A percentile compares a stretch with the other conserved stretches of the same genome.
Evolutionary conservation across 192 early-diverging fungal genomes (phyloP).

Genomic region (Entomortierella parvispora): DNA sequence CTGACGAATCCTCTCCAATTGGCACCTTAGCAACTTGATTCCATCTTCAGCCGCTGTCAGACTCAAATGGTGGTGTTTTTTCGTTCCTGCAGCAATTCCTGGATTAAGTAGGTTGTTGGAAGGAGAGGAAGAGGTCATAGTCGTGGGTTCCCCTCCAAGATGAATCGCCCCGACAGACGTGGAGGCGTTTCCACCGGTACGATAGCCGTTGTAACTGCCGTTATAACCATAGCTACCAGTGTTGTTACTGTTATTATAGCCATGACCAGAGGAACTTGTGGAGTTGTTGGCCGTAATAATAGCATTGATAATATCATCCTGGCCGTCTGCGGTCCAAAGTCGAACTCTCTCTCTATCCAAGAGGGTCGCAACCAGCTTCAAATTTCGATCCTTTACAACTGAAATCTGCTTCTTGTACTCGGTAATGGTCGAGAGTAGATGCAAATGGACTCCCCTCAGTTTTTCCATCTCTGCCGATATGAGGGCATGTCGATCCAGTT

Average conservation of each 20-base stretch:
- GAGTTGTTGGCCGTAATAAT: constrained; percentile 19
- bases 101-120: constrained; percentile 4
- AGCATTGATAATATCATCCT: constrained; percentile 47
- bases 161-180: constrained; percentile 17
- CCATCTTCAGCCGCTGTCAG: constrained; percentile 45
- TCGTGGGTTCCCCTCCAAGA: constrained; percentile 4
- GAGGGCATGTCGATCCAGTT: constrained; percentile 55
- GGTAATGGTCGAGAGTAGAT: constrained; percentile 53
- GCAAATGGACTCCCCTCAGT: constrained; percentile 51
- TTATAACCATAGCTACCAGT: not conserved
- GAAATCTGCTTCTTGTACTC: constrained; percentile 60
- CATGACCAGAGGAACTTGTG: not conserved
- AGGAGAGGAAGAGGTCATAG: not conserved
- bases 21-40: constrained; percentile 45
- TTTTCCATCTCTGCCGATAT: constrained; percentile 62
- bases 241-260: not conserved
- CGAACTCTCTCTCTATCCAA: constrained; percentile 55
- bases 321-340: constrained; percentile 49
- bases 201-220: not conserved
- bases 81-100: constrained; percentile 26
- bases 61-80: constrained; percentile 49
- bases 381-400: constrained; percentile 50
- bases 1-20: constrained; percentile 46
- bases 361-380: constrained; percentile 41
- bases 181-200: not conserved